phyloP scores from a whole-genome alignment of 768 basidiomycete species.

The Botryobasidium botryosum region DNA sequence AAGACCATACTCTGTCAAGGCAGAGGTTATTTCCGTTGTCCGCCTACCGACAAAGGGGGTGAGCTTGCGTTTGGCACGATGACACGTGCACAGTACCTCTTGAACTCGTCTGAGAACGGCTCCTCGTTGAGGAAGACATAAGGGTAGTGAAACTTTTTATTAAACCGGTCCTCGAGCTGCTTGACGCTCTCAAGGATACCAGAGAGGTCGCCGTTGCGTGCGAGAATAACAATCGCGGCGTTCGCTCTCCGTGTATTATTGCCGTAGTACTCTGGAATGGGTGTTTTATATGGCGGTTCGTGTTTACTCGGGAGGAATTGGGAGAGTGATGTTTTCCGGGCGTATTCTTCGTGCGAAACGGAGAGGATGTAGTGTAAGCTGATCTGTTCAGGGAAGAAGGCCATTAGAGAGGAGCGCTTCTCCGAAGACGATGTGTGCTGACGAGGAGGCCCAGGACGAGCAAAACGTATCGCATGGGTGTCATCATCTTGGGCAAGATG shows the following conservation, averaged over 20 bases:
- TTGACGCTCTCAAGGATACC: constrained; percentile 49
- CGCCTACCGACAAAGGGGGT: constrained; percentile 20
- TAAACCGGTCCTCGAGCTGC: constrained; percentile 79
- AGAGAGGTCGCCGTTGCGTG: constrained; percentile 41
- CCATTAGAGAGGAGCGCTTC: constrained; percentile 8
- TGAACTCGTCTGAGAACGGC: constrained; percentile 57
- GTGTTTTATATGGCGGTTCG: constrained; percentile 35
- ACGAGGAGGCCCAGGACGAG: not conserved
- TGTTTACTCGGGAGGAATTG: constrained; percentile 10
- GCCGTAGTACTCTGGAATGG: constrained; percentile 41
- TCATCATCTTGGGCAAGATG: too few species aligned
- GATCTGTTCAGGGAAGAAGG: constrained; percentile 29
- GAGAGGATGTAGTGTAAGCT: constrained; percentile 38
- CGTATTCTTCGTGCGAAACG: constrained; percentile 34
- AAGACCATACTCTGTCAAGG: constrained; percentile 42
- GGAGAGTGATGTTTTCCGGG: constrained; percentile 31
- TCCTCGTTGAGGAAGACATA: constrained; percentile 80
- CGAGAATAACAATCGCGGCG: constrained; percentile 69
- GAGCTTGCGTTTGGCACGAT: not conserved
- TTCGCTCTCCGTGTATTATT: constrained; percentile 45
- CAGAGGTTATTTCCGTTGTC: constrained; percentile 37
- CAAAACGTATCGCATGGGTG: not conserved
- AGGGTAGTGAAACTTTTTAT: constrained; percentile 56
- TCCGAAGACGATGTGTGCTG: not conserved
- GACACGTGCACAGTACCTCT: constrained; percentile 18